Percentiles rank a stretch among this genome's conserved stretches.
Conservation (phyloP, 192 early-diverging fungal species). For the Helicostylum pulchrum region DNA sequence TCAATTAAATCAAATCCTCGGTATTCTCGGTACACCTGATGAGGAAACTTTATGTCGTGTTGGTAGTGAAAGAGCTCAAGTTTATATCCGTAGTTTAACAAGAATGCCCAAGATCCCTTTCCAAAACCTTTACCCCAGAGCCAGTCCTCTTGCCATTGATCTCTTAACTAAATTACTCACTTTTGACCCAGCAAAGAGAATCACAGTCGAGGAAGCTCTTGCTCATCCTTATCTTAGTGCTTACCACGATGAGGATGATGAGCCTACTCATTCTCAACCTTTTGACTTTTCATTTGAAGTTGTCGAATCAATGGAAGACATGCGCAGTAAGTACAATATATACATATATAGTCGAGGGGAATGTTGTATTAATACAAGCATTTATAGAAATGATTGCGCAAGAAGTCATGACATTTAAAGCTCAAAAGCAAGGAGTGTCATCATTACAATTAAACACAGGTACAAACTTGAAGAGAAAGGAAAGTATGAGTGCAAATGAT, state of each 20-base stretch:
- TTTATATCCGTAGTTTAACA: constrained; percentile 85
- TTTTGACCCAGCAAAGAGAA: constrained; percentile 84
- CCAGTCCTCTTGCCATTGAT: constrained; percentile 82
- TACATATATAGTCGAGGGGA: background rate
- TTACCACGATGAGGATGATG: constrained; percentile 46
- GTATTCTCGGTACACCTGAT: constrained; percentile 80
- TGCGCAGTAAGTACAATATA: constrained; percentile 56
- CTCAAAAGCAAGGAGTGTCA: constrained; percentile 47
- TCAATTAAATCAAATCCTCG: constrained; percentile 89
- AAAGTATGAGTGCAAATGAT: constrained; percentile 48
- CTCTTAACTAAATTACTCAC: constrained; percentile 84
- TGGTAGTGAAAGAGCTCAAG: constrained; percentile 79
- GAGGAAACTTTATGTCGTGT: constrained; percentile 67
- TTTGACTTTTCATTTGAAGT: constrained; percentile 86
- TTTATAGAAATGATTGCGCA: constrained; percentile 72
- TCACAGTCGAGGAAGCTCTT: constrained; percentile 90
- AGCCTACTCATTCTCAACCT: constrained; percentile 55
- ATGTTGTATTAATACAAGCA: constrained; percentile 17
- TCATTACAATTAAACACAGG: constrained; percentile 38
- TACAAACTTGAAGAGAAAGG: constrained; percentile 37
- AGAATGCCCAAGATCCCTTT: constrained; percentile 78
- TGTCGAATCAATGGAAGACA: constrained; percentile 69
- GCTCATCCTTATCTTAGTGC: constrained; percentile 84
- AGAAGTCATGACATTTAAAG: constrained; percentile 80
- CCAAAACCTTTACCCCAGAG: constrained; percentile 76